Conservation (phyloP, 2,329 filamentous ascomycete genomes). For the Exophiala xenobiotica region DNA sequence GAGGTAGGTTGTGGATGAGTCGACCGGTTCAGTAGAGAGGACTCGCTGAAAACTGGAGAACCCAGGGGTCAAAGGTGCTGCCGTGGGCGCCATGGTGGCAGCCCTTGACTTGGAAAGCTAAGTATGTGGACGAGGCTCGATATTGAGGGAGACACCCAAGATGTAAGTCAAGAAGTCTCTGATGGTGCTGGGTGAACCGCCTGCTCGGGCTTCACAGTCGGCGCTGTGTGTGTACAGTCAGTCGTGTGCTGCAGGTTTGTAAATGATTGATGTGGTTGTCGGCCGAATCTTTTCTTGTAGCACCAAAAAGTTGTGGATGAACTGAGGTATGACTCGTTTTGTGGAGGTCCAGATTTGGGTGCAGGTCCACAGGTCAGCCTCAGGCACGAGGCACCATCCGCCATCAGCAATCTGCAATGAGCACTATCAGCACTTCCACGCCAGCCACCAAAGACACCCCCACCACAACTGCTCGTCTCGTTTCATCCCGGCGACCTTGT, state of each 20-base stretch:
- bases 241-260: neutral
- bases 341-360: no score
- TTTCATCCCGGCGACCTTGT: neutral
- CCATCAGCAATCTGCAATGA: no score
- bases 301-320: neutral
- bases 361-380: no score
- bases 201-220: no score
- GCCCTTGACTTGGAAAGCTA: neutral
- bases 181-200: no score
- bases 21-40: constrained; percentile 71
- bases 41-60: constrained; percentile 76
- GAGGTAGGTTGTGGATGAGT: constrained; percentile 70
- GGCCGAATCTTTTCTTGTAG: neutral
- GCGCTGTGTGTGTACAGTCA: no score
- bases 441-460: constrained; percentile 1
- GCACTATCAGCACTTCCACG: no score
- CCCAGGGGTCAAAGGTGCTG: constrained; percentile 56
- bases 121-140: neutral
- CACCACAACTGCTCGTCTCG: neutral
- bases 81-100: constrained; percentile 20
- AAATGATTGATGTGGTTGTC: neutral
- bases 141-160: no score
- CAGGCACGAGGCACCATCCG: constrained; percentile 1
- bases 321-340: neutral
- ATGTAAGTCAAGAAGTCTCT: no score